A percentile compares a stretch with the other conserved stretches of the same genome.
phyloP scores from a whole-genome alignment of 441 rosid species.

The Theobroma grandiflorum region DNA sequence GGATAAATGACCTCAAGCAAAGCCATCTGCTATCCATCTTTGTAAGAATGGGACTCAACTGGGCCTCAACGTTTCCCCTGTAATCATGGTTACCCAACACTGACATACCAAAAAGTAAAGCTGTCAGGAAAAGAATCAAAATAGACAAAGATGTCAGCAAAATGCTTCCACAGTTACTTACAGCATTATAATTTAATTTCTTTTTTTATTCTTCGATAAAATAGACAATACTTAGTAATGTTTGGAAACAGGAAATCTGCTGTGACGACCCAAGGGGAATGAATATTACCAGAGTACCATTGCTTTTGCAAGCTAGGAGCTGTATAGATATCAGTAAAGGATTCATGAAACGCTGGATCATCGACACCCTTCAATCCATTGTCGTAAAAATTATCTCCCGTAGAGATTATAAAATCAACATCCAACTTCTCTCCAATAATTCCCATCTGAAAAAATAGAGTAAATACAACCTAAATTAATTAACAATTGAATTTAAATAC shows the following conservation, averaged over 20 bases:
- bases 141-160: too few relatives aligned
- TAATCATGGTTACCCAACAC: slow-evolving; percentile 79
- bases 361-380: slow-evolving; percentile 46
- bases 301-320: slow-evolving; percentile 67
- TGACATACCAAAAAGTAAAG: slow-evolving; percentile 22
- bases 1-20: slow-evolving; percentile 62
- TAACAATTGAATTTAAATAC: background rate
- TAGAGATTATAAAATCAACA: slow-evolving; percentile 60
- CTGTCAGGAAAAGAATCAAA: too few relatives aligned
- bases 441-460: slow-evolving; percentile 54
- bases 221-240: too few relatives aligned
- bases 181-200: too few relatives aligned
- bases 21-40: slow-evolving; percentile 69
- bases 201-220: too few relatives aligned
- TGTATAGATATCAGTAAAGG: slow-evolving; percentile 59
- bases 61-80: slow-evolving; percentile 63
- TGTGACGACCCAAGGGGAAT: background rate
- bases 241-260: too few relatives aligned
- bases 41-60: slow-evolving; percentile 52
- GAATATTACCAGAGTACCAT: slow-evolving; percentile 60
- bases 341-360: slow-evolving; percentile 58
- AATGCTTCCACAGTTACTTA: background rate
- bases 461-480: background rate
- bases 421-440: slow-evolving; percentile 57
- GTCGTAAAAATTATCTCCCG: slow-evolving; percentile 74